Evolutionary conservation across 2,329 filamentous ascomycete species (phyloP).

Genomic region (Chaetomiaceae sp.): DNA sequence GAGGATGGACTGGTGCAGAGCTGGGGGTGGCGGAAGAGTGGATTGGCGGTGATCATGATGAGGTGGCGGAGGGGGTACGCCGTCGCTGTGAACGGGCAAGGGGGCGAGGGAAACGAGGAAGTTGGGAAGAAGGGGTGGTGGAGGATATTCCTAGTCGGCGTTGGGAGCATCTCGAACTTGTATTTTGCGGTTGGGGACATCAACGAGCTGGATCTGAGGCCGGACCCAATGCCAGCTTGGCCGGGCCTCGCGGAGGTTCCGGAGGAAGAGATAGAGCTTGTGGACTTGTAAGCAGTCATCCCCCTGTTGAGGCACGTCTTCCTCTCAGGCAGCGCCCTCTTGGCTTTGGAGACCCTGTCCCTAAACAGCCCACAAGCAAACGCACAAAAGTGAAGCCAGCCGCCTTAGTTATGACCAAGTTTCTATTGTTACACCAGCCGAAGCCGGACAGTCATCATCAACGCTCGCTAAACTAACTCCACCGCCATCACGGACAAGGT

Average conservation of each 20-base stretch:
- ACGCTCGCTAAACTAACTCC: not conserved
- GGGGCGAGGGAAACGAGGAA: not conserved
- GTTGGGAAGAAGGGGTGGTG: not conserved
- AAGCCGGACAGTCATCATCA: not conserved
- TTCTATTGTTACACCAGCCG: conserved; percentile 10
- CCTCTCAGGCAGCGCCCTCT: not conserved
- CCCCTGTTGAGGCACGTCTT: no score
- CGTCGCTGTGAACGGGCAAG: not conserved
- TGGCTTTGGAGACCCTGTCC: not conserved
- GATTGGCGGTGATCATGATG: not conserved
- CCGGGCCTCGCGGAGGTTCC: not conserved
- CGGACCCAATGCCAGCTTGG: not conserved
- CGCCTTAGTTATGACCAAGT: not conserved
- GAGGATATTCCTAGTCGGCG: not conserved
- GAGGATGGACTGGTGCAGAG: not conserved
- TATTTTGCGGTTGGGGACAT: conserved; percentile 18
- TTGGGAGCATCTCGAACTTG: conserved; percentile 14
- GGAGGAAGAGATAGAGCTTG: conserved; percentile 1
- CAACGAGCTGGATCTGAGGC: conserved; percentile 11
- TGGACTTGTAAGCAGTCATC: not conserved
- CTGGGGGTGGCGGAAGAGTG: not conserved
- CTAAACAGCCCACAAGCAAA: no score
- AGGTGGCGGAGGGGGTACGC: not conserved
- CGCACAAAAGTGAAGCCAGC: no score
- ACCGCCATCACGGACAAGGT: not conserved